Conservation (phyloP, 2,329 filamentous ascomycete genomes). For the Colletotrichum tropicicola region DNA sequence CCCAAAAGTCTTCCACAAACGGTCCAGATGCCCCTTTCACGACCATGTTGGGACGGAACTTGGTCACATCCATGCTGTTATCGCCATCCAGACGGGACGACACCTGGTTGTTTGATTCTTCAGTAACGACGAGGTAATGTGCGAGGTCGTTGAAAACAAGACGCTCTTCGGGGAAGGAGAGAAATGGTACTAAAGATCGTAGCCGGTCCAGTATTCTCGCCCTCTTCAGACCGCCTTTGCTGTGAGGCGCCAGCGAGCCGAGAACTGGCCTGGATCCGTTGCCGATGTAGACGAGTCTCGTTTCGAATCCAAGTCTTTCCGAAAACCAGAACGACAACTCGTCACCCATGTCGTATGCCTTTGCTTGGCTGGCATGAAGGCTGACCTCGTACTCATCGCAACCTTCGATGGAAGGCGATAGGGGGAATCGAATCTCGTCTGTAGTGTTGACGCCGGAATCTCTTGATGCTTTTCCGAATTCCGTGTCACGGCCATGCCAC, state of each 20-base stretch:
- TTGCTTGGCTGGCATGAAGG: slow-evolving; percentile 67
- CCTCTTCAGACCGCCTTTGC: background rate
- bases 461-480: background rate
- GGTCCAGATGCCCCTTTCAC: slow-evolving; percentile 1
- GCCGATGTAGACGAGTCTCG: slow-evolving; percentile 72
- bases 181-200: slow-evolving; percentile 42
- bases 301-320: slow-evolving; percentile 68
- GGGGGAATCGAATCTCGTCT: background rate
- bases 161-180: slow-evolving; percentile 45
- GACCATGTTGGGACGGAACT: slow-evolving; percentile 13
- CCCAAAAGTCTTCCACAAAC: slow-evolving; percentile 17
- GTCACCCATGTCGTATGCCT: slow-evolving; percentile 70
- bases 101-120: slow-evolving; percentile 73
- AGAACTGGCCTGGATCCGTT: slow-evolving; percentile 67
- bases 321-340: slow-evolving; percentile 73
- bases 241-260: slow-evolving; percentile 58
- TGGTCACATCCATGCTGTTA: background rate
- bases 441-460: background rate
- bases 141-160: slow-evolving; percentile 80
- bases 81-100: background rate
- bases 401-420: slow-evolving; percentile 1
- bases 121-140: slow-evolving; percentile 76
- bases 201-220: slow-evolving; percentile 2
- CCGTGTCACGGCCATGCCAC: background rate
- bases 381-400: slow-evolving; percentile 60